Evolutionary conservation across 1,139 yeast genomes (phyloP).

Genomic region (Yamadazyma jaroonii): DNA sequence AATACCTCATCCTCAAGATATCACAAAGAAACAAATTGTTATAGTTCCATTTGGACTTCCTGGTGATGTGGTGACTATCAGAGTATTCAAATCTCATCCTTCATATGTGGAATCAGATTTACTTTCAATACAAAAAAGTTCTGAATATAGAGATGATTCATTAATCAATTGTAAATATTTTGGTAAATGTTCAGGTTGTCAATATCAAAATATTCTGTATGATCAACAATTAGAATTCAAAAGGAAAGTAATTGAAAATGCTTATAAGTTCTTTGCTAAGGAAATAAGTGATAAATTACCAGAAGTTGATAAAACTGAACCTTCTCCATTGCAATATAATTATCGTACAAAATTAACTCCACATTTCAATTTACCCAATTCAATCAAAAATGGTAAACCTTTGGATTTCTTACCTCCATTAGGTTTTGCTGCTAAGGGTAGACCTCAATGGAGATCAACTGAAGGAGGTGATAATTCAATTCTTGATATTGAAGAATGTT

Average conservation of each 20-base stretch:
- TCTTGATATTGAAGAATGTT: slow-evolving; percentile 90
- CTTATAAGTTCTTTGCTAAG: slow-evolving; percentile 75
- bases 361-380: slow-evolving; percentile 82
- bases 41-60: slow-evolving; percentile 86
- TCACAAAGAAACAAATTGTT: slow-evolving; percentile 40
- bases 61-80: slow-evolving; percentile 72
- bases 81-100: slow-evolving; percentile 77
- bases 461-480: slow-evolving; percentile 52
- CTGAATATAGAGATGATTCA: slow-evolving; percentile 48
- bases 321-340: slow-evolving; percentile 72
- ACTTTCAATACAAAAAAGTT: slow-evolving; percentile 44
- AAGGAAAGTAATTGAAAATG: slow-evolving; percentile 71
- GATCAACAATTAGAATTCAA: slow-evolving; percentile 70
- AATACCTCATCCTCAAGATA: slow-evolving; percentile 53
- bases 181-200: slow-evolving; percentile 76
- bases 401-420: slow-evolving; percentile 59
- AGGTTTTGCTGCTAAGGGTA: slow-evolving; percentile 87
- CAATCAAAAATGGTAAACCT: slow-evolving; percentile 19
- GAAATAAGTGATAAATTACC: slow-evolving; percentile 49
- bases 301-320: slow-evolving; percentile 59
- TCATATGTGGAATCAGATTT: slow-evolving; percentile 75
- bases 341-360: slow-evolving; percentile 95
- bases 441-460: slow-evolving; percentile 64
- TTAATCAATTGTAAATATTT: slow-evolving; percentile 47
- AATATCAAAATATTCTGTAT: slow-evolving; percentile 79